Evolutionary conservation across 495 filamentous ascomycete genomes (phyloP).

Genomic region (Talaromyces nanjingensis): DNA sequence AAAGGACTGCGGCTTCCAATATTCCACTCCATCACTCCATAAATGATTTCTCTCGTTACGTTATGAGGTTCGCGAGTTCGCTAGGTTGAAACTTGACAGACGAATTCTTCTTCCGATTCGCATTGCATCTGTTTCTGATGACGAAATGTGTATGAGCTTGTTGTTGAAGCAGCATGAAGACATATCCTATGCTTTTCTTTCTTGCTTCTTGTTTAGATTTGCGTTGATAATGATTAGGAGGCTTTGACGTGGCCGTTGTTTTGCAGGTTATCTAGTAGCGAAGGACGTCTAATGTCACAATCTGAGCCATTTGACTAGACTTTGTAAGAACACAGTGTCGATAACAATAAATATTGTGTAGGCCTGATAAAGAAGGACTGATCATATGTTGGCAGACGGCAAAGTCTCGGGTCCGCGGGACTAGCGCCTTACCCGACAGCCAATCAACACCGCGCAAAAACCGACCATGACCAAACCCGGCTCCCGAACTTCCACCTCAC

Average conservation of each 20-base stretch:
- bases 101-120: neutral
- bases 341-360: neutral
- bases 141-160: constrained; percentile 2
- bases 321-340: neutral
- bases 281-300: neutral
- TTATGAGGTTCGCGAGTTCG: neutral
- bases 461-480: constrained; percentile 2
- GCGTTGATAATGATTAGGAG: neutral
- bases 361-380: neutral
- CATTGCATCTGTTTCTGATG: neutral
- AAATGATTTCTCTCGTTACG: neutral
- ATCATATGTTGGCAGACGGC: constrained; percentile 3
- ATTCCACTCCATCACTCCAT: neutral
- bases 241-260: neutral
- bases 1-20: neutral
- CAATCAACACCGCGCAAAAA: constrained; percentile 5
- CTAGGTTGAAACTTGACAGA: neutral
- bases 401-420: constrained; percentile 10
- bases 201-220: neutral
- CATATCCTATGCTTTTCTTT: neutral
- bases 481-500: constrained; percentile 8
- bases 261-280: neutral
- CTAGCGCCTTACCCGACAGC: neutral
- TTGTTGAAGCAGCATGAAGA: neutral
- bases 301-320: neutral